Evolutionary conservation across 2,329 filamentous ascomycete species (phyloP), one percentile per base, ranked within the genome.

Genomic region (Chrysoporthe cubensis): DNA sequence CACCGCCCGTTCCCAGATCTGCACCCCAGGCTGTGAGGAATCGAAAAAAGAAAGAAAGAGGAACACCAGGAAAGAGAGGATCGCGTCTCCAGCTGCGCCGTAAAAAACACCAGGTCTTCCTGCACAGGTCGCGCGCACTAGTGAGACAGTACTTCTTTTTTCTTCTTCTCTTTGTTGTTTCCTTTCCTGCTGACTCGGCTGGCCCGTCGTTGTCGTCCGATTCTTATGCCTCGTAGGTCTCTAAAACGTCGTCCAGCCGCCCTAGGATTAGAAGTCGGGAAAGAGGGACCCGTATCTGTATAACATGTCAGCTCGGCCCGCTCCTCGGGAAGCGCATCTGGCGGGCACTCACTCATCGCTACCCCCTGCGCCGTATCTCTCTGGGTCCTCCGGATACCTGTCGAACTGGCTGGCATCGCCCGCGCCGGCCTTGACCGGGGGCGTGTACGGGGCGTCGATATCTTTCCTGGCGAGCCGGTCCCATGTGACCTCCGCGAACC

Each of bases 401-500:
- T 99, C 96, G 77, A 99, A 99, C 80, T 97, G 92, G 80, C 94
- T 97, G 63, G 96, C 93, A 81, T 99, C 96, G 68, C 96, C 96
- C 42, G 93, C 91, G 54, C 96, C 96, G 54, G 93, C 94, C 78
- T 96, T 92, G 70, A 99, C 95, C 0, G 96, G 96, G 18, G 96
- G 96, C 66, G 97, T 96, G 78, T 99, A 99, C 5, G 96, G 96
- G 48, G 96, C 96, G 80, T 99, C 96, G 70, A 99, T 99, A 75
- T 99, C 96, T 81, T 97, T 98, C 78, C 94, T 91, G 48, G 92
- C 90, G 74, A 99, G 82, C 71, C 96, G 86, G 76, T 99, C 96
- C 96, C 96, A 99, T 2, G 96, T 98, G 63, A 99, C 96, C 81
- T 99, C 96, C 8, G 92, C 87, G 76, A 99, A 99, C 96, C 96